Evolutionary conservation across 73 alveolate genomes (phyloP).

Genomic region (Paramecium bursaria): DNA sequence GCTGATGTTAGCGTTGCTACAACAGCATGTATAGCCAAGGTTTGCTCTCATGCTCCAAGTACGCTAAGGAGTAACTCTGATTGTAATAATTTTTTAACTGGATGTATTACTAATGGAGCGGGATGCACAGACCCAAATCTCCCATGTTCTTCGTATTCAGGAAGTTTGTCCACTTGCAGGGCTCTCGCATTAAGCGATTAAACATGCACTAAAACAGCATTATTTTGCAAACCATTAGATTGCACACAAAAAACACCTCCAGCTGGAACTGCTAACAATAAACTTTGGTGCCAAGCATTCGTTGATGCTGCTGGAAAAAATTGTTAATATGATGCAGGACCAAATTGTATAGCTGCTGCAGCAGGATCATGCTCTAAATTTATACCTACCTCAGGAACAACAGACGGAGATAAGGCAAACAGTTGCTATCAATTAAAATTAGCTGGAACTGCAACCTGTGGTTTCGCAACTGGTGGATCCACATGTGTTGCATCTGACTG

Average conservation of each 20-base stretch:
- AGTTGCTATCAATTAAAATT: too few species aligned
- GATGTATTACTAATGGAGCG: conserved; percentile 1
- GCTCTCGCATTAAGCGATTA: background rate
- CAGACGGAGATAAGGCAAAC: too few species aligned
- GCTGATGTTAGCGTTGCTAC: background rate
- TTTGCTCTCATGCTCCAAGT: conserved; percentile 35
- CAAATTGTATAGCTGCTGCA: background rate
- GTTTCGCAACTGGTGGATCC: too few species aligned
- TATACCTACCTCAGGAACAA: conserved; percentile 34
- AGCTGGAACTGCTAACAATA: background rate
- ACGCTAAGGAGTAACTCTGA: conserved; percentile 28
- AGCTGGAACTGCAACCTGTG: too few species aligned
- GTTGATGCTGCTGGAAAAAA: background rate
- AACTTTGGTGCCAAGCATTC: background rate
- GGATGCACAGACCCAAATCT: background rate
- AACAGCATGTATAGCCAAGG: conserved; percentile 6
- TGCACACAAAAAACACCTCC: background rate
- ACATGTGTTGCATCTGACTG: too few species aligned
- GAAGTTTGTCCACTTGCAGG: background rate
- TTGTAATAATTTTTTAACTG: background rate
- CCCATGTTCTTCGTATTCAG: background rate
- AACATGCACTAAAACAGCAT: background rate
- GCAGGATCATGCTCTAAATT: conserved; percentile 20
- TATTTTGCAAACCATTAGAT: background rate
- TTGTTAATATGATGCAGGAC: background rate